phyloP scores from a whole-genome alignment of 2,329 filamentous ascomycete species.

The Mariannaea sp. region DNA sequence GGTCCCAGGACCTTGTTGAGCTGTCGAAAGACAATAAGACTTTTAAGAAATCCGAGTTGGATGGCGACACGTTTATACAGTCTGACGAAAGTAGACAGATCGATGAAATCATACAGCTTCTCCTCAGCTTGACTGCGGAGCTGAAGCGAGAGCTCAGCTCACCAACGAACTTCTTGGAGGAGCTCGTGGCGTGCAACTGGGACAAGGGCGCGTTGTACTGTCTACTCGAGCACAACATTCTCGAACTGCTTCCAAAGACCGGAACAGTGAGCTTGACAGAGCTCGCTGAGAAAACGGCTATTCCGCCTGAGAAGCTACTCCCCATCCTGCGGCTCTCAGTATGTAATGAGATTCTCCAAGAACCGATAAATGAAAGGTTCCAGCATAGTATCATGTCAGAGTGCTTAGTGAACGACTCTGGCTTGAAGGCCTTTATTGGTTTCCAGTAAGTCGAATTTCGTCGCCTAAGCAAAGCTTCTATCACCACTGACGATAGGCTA shows the following conservation, averaged over 20 bases:
- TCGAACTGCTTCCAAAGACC: conserved; percentile 17
- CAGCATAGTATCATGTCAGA: conserved; percentile 17
- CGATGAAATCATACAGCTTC: conserved; percentile 11
- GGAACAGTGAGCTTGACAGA: conserved; percentile 8
- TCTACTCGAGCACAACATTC: conserved; percentile 22
- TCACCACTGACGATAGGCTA: not conserved
- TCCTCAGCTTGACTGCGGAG: conserved; percentile 16
- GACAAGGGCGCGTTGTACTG: conserved; percentile 27
- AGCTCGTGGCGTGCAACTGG: conserved; percentile 49
- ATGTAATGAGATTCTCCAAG: conserved; percentile 22
- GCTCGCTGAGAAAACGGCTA: conserved; percentile 17
- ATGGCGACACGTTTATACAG: not conserved
- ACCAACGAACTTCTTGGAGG: conserved; percentile 36
- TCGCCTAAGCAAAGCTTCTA: not conserved
- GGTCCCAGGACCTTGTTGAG: conserved; percentile 11
- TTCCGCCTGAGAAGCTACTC: conserved; percentile 22
- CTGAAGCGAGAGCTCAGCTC: conserved; percentile 13
- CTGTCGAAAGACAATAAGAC: not conserved
- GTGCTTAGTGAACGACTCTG: conserved; percentile 15
- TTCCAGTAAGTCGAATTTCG: conserved; percentile 24
- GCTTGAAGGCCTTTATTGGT: conserved; percentile 23
- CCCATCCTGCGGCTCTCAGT: conserved; percentile 22
- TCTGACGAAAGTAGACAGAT: not conserved
- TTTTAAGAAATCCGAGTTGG: not conserved
- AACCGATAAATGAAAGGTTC: conserved; percentile 13